Evolutionary conservation across 768 basidiomycete species (phyloP), one percentile per base, ranked within the genome.

Genomic region (Suillus lakei): DNA sequence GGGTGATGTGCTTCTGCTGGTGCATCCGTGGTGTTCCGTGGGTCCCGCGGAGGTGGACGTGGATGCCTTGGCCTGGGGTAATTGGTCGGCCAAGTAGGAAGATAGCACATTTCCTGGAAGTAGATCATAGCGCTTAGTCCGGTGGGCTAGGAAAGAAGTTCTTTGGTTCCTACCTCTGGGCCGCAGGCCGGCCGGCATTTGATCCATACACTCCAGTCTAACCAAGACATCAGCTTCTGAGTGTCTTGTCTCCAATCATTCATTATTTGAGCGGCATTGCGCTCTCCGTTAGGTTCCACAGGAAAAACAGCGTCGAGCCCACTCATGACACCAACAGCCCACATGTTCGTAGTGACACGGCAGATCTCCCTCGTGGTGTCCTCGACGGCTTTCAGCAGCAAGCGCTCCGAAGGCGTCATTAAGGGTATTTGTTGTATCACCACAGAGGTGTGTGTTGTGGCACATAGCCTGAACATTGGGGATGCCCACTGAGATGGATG

Each of bases 81-180:
- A 64, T 26, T 26, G 0, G 64, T 0, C n/a, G 69, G 67, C 71
- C 71, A 75, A 0, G 71, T 76, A 55, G 74, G 71, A 21, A 76
- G 55, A 34, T 71, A 75, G 30, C 75, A 75, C 38, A 69, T 69
- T 41, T 74, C 73, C 75, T 75, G 10, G 16, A 4, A 38, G 36
- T 38, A 58, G 2, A 38, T 38, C 1, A 38, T 26, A n/a, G n/a
- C n/a, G 10, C 30, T 58, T 4, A 58, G 38, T 38, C 36, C 53
- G 21, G 8, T 61, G 9, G 23, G 13, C 28, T 61, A n/a, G 30
- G 12, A 55, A 61, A 36, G 5, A 32, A 5, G 5, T 36, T 23
- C 10, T 30, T 32, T 32, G 6, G 13, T 23, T 30, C 55, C 56
- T 76, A 70, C 67, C 60, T 70, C 65, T 3, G 65, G 55, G 32